Base-by-base conservation (phyloP, 768 basidiomycete genomes). In the Phylloporus sp. region DNA sequence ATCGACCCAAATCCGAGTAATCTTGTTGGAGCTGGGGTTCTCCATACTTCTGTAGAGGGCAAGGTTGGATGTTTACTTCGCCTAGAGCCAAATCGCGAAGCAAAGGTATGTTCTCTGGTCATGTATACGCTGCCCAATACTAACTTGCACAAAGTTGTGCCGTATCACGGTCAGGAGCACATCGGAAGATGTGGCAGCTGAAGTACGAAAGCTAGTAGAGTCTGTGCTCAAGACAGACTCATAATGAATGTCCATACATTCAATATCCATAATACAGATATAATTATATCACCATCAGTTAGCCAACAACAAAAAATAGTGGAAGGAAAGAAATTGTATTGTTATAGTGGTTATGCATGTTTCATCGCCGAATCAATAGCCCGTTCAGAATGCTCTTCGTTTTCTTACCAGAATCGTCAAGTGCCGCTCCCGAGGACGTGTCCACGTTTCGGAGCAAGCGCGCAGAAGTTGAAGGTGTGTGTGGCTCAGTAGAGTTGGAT, bases 1-100 rank as follows among this genome's bases (percentile, higher is more conserved):
- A 82, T 98, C 50, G 97, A 99, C 65, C 91, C 94, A 26, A 99
- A 97, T 69, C 85, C 88, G n/a, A 84, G 78, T 64, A 99, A 99
- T 64, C 69, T 93, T 38, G 95, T 98, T 16, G 89, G 82, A 20
- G 97, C 94, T n/a, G 95, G 89, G n/a, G 91, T 99, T 28, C 73
- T 99, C 45, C 93, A 98, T 67, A 95, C 85, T 74, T 86, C 88
- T n/a, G 69, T 74, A 5, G 88, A 88, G 4, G 95, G 95, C 29
- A 98, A 98, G 71, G 91, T 98, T 45, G 97, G 97, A 6, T 98
- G 97, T 65, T 74, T 99, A 55, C 70, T 97, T 57, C 80, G 97
- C 49, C 68, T 97, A 26, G 97, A 99, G 69, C 97, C 97, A 2
- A 99, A 97, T 72, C 80, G 83, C 47, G 94, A 97, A 53, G 97